Base-by-base conservation (phyloP, 108 stramenopile genomes). In the Pseudonitzschia pungens region DNA sequence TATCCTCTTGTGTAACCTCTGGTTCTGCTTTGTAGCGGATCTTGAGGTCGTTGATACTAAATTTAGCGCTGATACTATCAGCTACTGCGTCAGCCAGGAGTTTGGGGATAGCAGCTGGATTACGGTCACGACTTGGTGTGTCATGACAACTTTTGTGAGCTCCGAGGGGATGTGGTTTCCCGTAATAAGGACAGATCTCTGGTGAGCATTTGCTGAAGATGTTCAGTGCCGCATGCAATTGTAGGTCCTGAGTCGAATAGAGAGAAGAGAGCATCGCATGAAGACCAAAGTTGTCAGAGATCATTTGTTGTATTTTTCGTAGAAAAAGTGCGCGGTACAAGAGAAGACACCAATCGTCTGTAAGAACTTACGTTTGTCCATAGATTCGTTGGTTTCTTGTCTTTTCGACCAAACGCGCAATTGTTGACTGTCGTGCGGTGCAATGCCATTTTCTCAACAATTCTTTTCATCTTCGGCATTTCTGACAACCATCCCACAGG, bases 381-480 rank as follows among this genome's bases (percentile, higher is more conserved):
- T 32, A 78, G 58, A 57, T 69, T n/a, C 18, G 77, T 78, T 36
- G 77, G 72, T 54, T 73, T 73, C 40, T 73, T 50, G 18, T 78
- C 77, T 18, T 54, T 36, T 21, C 77, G 55, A 50, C 77, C 77
- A 68, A 73, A 78, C 16, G 72, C 72, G 68, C 77, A 78, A 53
- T 78, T 73, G 40, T 78, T 18, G 18, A 78, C 72, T 20, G 26
- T 28, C 9, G 57, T 54, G 9, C 22, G 18, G 14, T 42, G 57
- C 8, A 58, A 15, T 3, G 24, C 14, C 57, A 58, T 31, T 31
- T 58, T 31, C 9, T 27, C n/a, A n/a, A 22, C 50, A 24, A 67
- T 54, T 33, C 26, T 20, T 44, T 78, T 57, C 72, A 78, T 78
- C 14, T 73, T 32, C 21, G 77, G 72, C 72, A 68, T 78, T 11